Conservation (phyloP, 73 alveolate genomes). For the Paramecium sonneborni region DNA sequence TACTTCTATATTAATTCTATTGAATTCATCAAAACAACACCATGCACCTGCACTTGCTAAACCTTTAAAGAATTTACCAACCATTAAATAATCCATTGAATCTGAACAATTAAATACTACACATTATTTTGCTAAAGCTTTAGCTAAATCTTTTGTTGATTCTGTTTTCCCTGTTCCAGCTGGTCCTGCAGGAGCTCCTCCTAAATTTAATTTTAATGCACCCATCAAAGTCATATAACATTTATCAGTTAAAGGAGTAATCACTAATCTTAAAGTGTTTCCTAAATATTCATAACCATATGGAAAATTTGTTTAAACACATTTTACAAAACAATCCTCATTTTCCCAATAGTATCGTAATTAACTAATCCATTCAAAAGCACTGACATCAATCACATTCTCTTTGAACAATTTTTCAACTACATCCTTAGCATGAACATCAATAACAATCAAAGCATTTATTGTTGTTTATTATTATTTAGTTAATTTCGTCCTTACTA, state of each 20-base stretch:
- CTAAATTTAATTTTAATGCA: slow-evolving; percentile 93
- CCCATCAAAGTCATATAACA: slow-evolving; percentile 98
- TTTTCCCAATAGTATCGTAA: slow-evolving; percentile 93
- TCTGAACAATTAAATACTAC: slow-evolving; percentile 99
- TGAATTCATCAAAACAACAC: slow-evolving; percentile 98
- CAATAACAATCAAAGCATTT: slow-evolving; percentile 99
- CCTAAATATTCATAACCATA: slow-evolving; percentile 99
- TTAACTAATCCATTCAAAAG: slow-evolving; percentile 87
- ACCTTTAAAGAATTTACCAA: slow-evolving; percentile 96
- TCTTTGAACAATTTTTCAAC: slow-evolving; percentile 67
- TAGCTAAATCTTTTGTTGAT: slow-evolving; percentile 98
- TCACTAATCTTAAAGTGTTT: slow-evolving; percentile 93
- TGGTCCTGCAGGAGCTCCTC: slow-evolving; percentile 99
- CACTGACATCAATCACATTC: slow-evolving; percentile 68
- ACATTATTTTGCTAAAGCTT: slow-evolving; percentile 98
- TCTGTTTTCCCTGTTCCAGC: slow-evolving; percentile 99
- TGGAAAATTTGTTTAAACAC: slow-evolving; percentile 84
- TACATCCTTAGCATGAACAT: slow-evolving; percentile 98
- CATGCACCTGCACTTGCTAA: slow-evolving; percentile 97
- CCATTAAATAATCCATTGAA: slow-evolving; percentile 93
- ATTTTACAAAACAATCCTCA: slow-evolving; percentile 83
- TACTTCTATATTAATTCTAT: slow-evolving; percentile 95
- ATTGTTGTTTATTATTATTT: slow-evolving; percentile 83
- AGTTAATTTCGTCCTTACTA: slow-evolving; percentile 83
- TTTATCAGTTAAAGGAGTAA: slow-evolving; percentile 97